Evolutionary conservation across 2,329 filamentous ascomycete genomes (phyloP).

Genomic region (Tolypocladium ovalisporum): DNA sequence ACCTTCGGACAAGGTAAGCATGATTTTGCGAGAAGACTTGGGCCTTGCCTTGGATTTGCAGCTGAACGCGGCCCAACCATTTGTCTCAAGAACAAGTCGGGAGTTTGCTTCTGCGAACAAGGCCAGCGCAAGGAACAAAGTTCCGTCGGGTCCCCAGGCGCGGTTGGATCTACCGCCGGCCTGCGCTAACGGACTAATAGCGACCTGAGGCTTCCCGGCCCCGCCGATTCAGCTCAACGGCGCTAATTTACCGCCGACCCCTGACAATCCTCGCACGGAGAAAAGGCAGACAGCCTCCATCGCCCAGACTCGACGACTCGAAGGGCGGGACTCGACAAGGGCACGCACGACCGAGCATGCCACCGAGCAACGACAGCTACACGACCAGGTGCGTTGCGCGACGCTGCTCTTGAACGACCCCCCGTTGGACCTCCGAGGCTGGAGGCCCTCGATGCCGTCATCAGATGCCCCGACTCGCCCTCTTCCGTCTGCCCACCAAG

Average conservation of each 20-base stretch:
- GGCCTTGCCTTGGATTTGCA: no score
- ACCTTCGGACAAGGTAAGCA: no score
- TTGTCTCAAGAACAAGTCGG: no score
- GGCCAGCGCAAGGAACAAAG: background rate
- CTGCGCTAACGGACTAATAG: background rate
- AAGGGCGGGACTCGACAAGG: background rate
- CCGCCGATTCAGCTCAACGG: background rate
- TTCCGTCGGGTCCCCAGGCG: background rate
- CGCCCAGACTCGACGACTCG: background rate
- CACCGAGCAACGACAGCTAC: background rate
- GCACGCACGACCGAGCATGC: background rate
- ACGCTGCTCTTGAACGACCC: background rate
- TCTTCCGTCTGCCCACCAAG: conserved; percentile 45
- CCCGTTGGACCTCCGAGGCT: background rate
- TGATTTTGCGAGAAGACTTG: no score
- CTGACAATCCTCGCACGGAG: background rate
- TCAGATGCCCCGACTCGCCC: conserved; percentile 28
- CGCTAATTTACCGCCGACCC: background rate
- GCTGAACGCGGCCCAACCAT: no score
- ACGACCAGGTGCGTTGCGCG: background rate
- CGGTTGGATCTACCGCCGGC: background rate
- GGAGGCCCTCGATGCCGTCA: conserved; percentile 1
- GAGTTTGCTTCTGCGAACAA: background rate
- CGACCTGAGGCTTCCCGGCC: background rate
- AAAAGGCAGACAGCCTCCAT: background rate